Evolutionary conservation across 1,284 basidiomycete genomes (phyloP), one percentile per base, ranked within the genome.

Genomic region (Heimioporus punctisporus): DNA sequence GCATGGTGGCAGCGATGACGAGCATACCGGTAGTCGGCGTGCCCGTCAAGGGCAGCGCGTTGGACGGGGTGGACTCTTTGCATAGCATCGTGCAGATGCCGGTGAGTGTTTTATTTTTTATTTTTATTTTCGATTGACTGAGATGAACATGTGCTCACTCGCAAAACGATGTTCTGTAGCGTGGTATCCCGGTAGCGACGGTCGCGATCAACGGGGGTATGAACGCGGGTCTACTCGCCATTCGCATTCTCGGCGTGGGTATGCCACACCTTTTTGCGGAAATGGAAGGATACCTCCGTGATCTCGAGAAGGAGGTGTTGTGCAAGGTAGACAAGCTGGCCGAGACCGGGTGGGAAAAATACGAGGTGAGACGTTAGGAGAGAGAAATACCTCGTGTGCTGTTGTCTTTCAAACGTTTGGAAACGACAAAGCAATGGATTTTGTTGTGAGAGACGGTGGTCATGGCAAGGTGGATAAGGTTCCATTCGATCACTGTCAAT

Each of bases 11-110:
- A 3, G 89, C 93, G 15, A 89, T 98, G 86, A 98, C 96, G 0
- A 80, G 87, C 3, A 74, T 99, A 51, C 97, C 97, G 0, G 95
- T 99, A 3, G 88, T 99, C 45, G 97, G 97, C 27, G 97, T 99
- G 1, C 97, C 97, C 2, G 96, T 99, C 53, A 98, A 97, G 71
- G 96, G 94, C 15, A 95, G 93, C 71, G 84, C 88, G 0, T 78
- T 99, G 24, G 97, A 98, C 72, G 97, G 97, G 6, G 95, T 99
- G 1, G 97, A 99, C 74, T 95, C 94, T 24, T 74, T 99, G 61
- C 90, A 98, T 72, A 96, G 93, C 69, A 99, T 99, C 63, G 94
- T 99, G 14, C 97, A 99, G 77, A 99, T 99, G 97, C 97, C 97
- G 19, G 93, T 95, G 65, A 91, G 82, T 14, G 24, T 23, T 30